Evolutionary conservation across 2,329 filamentous ascomycete species (phyloP), one percentile per base, ranked within the genome.

Genomic region (Aspergillus carbonarius): DNA sequence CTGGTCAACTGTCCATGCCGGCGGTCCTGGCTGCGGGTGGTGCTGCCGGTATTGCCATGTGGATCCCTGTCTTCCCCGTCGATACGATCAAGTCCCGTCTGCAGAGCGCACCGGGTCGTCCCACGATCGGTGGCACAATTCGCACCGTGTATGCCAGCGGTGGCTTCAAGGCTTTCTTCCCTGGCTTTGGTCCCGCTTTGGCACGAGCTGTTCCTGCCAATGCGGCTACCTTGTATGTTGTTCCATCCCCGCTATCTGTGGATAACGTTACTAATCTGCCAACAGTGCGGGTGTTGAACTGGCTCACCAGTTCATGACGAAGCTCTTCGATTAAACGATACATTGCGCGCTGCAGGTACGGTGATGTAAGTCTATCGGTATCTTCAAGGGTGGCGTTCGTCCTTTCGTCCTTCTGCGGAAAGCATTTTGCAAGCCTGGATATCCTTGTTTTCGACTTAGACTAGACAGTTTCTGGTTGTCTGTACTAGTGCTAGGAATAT

Each of bases 41-140:
- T 63, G 90, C 88, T 4, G 95, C 95, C 0, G 95, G 95, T 71
- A 86, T 99, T 25, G 95, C 95, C 63, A 99, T 99, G 95, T 99
- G 95, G 95, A 95, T 97, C 66, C 93, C 95, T 55, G 93, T 99
- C 42, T 99, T 99, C 85, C 95, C 95, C 20, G 85, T 99, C 64
- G 95, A 99, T 72, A 99, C 95, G 0, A 88, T 99, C 79, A 99
- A 99, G 85, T 93, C 89, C 63, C 83, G 93, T 37, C 79, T 99
- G 73, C 95, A 99, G 83, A 96, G 91, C 44, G 92, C 92, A 42
- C 90, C 95, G 71, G 92, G 92, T 50, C 89, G 89, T 66, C 88
- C 92, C 51, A 91, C 89, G 0, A 86, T 99, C 53, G 84, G 87
- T 15, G 88, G 90, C 7, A 91, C 95, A 32, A 85, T 99, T 53